phyloP scores from a whole-genome alignment of 768 basidiomycete species.

The Sporobolomyces phaffii region DNA sequence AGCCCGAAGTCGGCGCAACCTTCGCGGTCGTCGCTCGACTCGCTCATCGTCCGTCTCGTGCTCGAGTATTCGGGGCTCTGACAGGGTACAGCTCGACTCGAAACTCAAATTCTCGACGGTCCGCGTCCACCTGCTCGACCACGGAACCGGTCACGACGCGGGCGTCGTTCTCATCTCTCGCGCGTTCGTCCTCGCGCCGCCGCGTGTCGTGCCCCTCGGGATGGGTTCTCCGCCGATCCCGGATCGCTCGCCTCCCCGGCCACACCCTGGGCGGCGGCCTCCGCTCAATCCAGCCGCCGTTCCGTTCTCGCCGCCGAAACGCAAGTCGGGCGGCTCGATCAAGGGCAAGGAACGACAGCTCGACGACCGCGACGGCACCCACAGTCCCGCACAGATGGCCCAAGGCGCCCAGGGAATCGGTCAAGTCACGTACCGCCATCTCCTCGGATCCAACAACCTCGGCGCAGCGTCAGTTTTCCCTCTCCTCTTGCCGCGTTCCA shows the following conservation, averaged over 20 bases:
- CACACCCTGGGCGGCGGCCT: slow-evolving; percentile 17
- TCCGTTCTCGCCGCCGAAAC: slow-evolving; percentile 28
- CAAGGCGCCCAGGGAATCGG: slow-evolving; percentile 27
- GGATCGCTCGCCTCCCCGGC: slow-evolving; percentile 20
- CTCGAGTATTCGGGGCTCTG: too few species aligned
- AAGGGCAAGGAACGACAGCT: slow-evolving; percentile 37
- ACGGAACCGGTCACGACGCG: too few species aligned
- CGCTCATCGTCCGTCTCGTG: too few species aligned
- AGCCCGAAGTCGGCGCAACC: too few species aligned
- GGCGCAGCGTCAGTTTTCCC: slow-evolving; percentile 7
- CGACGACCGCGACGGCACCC: slow-evolving; percentile 2
- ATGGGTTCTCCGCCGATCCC: slow-evolving; percentile 36
- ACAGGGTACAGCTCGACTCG: too few species aligned
- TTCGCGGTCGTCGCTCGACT: too few species aligned
- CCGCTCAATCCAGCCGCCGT: slow-evolving; percentile 5
- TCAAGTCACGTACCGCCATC: slow-evolving; percentile 49
- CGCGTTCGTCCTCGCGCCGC: too few species aligned
- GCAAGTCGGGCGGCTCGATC: slow-evolving; percentile 20
- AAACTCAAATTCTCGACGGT: too few species aligned
- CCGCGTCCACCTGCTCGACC: too few species aligned
- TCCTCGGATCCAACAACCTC: slow-evolving; percentile 21
- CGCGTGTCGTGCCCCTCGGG: background rate
- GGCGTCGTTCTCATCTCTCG: too few species aligned
- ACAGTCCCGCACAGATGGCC: slow-evolving; percentile 46
- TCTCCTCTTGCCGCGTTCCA: background rate